Evolutionary conservation across 179 eudicot species (phyloP).

Genomic region (Camellia oleifera): DNA sequence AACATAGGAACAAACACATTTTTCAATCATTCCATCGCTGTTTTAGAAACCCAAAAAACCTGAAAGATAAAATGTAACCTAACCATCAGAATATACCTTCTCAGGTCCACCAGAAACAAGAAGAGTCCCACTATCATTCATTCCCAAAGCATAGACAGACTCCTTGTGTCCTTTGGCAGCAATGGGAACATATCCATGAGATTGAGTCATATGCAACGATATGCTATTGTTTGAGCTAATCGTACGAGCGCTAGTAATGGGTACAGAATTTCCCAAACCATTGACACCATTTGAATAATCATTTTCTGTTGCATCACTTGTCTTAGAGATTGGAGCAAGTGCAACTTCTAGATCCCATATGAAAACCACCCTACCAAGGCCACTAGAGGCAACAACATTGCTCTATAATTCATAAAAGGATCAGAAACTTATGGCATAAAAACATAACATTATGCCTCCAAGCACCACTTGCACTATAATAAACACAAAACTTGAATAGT

Average conservation of each 20-base stretch:
- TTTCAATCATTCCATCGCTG: neutral
- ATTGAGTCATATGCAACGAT: constrained; percentile 60
- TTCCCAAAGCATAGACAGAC: constrained; percentile 95
- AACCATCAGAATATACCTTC: constrained; percentile 54
- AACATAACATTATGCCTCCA: constrained; percentile 8
- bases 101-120: constrained; percentile 99
- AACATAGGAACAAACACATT: constrained; percentile 2
- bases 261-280: constrained; percentile 51
- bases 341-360: constrained; percentile 99
- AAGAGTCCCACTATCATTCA: constrained; percentile 86
- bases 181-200: constrained; percentile 79
- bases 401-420: constrained; percentile 52
- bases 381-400: constrained; percentile 89
- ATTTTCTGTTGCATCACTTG: constrained; percentile 62
- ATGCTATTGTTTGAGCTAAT: constrained; percentile 74
- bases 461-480: constrained; percentile 8
- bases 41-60: constrained; percentile 1
- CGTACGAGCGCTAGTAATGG: constrained; percentile 64
- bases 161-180: constrained; percentile 99
- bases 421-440: constrained; percentile 21
- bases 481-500: neutral
- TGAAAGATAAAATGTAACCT: neutral
- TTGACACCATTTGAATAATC: constrained; percentile 60
- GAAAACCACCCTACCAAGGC: constrained; percentile 99
- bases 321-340: constrained; percentile 67